A percentile compares a stretch with the other conserved stretches of the same genome.
These are phyloP conservation scores for Fusarium transvaalense DNA, from an alignment of 2,329 filamentous ascomycete species.

Conservation along the genomic window DNA sequence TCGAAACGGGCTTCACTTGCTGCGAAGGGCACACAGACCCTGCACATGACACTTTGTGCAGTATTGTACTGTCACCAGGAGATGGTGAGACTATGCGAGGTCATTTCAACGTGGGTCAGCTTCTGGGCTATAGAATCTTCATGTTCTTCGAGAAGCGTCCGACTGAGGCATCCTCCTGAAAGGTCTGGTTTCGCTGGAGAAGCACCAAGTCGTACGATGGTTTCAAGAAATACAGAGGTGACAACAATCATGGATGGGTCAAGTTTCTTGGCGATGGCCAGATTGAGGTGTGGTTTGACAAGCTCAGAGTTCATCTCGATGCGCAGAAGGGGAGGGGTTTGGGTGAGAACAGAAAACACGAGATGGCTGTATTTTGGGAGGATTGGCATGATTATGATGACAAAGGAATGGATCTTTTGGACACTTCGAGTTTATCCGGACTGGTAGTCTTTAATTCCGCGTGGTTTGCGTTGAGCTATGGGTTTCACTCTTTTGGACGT, in stretches of 20 bases:
- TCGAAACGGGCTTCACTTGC: neutral
- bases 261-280: neutral
- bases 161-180: neutral
- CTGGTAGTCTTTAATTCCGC: neutral
- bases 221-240: neutral
- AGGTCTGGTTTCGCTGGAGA: neutral
- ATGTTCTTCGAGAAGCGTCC: neutral
- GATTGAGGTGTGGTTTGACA: neutral
- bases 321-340: neutral
- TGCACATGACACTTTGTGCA: neutral
- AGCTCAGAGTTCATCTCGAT: neutral
- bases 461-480: no score
- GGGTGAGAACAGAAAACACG: neutral
- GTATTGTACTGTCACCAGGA: neutral
- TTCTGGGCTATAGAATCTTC: neutral
- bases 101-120: neutral
- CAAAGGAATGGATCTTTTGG: neutral
- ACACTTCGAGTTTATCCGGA: neutral
- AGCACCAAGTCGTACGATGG: neutral
- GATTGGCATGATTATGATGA: slow-evolving; percentile 7
- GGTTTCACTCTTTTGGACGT: neutral
- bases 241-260: neutral
- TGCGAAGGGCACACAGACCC: neutral
- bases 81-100: neutral
- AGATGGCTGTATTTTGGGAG: neutral